Evolutionary conservation across 225 moss, liverwort and hornwort species (phyloP), one percentile per base, ranked within the genome.

Genomic region (Takakia lepidozioides): DNA sequence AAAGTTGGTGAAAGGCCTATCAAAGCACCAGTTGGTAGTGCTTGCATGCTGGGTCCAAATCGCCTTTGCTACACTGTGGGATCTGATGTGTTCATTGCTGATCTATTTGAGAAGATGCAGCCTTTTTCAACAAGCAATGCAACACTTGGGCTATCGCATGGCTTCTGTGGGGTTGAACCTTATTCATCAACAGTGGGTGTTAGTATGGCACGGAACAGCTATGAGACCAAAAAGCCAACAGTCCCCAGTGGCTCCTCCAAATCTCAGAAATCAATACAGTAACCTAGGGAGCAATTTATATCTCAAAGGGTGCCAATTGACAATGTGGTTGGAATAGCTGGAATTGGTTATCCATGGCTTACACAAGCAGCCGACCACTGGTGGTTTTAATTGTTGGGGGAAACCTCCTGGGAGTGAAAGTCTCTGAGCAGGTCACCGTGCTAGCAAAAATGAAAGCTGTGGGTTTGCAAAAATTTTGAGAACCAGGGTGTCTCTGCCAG

Each of bases 41-140:
- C 84, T 52, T 88, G 81, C 63, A 43, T 84, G 69, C 45, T 85
- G n/a, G 74, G 68, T 30, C 61, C 63, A 54, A 43, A 57, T 54
- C 70, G 72, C 30, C 73, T 89, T 37, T 85, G 85, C 54, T 83
- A 74, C 42, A 67, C 48, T 56, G 57, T 67, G 40, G 58, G 60
- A 40, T 65, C 76, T n/a, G 57, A 62, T 34, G 43, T 83, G 42
- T 74, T 66, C 29, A 56, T 65, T 49, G 43, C 70, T 48, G 72
- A 82, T 25, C 62, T 79, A 56, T 59, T 70, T 32, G 58, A 74
- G 29, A 47, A 42, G n/a, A 34, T 44, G 37, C 28, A 25, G 25
- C 44, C 55, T 28, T 15, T 8, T 24, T 27, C 46, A 58, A 22
- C 46, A 19, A 28, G 27, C 25, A 46, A 29, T 54, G 58, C 24